phyloP scores from a whole-genome alignment of 306 rosid genomes.

The Heteromeles arbutifolia region DNA sequence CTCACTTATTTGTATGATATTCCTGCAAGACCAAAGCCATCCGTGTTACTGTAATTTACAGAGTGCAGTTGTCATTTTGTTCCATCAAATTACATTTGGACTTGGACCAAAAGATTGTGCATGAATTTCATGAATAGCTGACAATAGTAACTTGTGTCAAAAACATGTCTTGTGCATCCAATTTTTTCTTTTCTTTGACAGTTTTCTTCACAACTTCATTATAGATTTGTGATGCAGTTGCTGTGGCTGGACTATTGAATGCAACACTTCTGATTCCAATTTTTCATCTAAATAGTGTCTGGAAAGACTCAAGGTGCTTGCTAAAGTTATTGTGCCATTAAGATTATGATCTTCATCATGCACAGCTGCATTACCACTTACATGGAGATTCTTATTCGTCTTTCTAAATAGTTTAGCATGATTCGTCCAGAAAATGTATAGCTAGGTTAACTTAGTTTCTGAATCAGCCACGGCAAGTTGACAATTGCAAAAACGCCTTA shows the following conservation, averaged over 20 bases:
- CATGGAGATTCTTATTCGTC: not conserved
- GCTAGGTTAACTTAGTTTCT: not conserved
- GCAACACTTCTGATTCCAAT: slow-evolving; percentile 91
- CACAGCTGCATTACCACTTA: not conserved
- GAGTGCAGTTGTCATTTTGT: not conserved
- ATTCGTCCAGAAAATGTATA: not conserved
- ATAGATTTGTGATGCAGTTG: slow-evolving; percentile 97
- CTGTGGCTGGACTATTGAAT: slow-evolving; percentile 93
- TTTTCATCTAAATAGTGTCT: slow-evolving; percentile 92
- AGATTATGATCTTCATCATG: not conserved
- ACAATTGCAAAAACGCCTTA: not conserved
- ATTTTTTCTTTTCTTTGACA: slow-evolving; percentile 1
- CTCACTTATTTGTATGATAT: not conserved
- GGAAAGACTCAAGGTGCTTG: slow-evolving; percentile 88
- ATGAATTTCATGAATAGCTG: not conserved
- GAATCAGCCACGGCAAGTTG: not conserved
- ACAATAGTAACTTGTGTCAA: not conserved
- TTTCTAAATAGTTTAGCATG: slow-evolving; percentile 3
- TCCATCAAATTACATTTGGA: not conserved
- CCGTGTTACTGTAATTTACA: not conserved
- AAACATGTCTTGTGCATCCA: slow-evolving; percentile 9
- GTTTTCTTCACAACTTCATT: slow-evolving; percentile 8
- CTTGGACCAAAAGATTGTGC: not conserved
- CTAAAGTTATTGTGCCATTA: not conserved
- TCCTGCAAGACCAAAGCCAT: not conserved